A percentile compares a stretch with the other conserved stretches of the same genome.
These are phyloP conservation scores for Rhizopus microsporus DNA, from an alignment of 371 early-diverging fungal species.

Conservation along the genomic window DNA sequence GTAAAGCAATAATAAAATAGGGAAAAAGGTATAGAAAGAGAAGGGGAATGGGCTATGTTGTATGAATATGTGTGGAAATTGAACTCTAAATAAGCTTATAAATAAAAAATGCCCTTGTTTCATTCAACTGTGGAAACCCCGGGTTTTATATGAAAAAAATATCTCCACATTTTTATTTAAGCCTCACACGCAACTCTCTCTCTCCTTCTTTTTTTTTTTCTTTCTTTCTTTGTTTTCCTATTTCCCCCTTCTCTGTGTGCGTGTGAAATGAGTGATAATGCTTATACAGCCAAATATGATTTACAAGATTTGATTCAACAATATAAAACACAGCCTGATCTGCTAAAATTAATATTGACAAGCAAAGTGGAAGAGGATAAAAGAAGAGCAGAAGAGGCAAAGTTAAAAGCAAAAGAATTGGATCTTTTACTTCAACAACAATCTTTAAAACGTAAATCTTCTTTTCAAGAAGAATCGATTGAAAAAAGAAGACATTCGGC, in stretches of 20 bases:
- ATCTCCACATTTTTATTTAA: not conserved
- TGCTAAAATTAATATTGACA: slow-evolving; percentile 60
- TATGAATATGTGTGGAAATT: not conserved
- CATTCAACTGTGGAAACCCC: not conserved
- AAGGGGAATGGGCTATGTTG: no score
- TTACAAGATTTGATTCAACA: slow-evolving; percentile 60
- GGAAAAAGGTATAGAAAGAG: not conserved
- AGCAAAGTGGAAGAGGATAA: slow-evolving; percentile 70
- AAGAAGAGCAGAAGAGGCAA: slow-evolving; percentile 64
- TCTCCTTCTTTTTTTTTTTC: not conserved
- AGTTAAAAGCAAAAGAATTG: slow-evolving; percentile 55
- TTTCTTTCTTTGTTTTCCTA: not conserved
- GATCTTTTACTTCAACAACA: slow-evolving; percentile 40
- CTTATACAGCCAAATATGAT: slow-evolving; percentile 31
- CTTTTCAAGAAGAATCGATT: slow-evolving; percentile 11
- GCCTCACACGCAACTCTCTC: not conserved
- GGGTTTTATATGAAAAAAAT: slow-evolving; percentile 3
- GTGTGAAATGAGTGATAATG: slow-evolving; percentile 5
- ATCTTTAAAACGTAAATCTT: slow-evolving; percentile 9
- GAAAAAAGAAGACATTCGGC: slow-evolving; percentile 36
- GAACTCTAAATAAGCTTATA: slow-evolving; percentile 1
- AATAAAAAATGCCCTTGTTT: not conserved
- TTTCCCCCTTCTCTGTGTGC: not conserved
- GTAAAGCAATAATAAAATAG: not conserved
- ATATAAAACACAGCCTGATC: slow-evolving; percentile 61